These are phyloP conservation scores for Xylogone sp. DNA, from an alignment of 2,329 filamentous ascomycete species.

Conservation along the genomic window DNA sequence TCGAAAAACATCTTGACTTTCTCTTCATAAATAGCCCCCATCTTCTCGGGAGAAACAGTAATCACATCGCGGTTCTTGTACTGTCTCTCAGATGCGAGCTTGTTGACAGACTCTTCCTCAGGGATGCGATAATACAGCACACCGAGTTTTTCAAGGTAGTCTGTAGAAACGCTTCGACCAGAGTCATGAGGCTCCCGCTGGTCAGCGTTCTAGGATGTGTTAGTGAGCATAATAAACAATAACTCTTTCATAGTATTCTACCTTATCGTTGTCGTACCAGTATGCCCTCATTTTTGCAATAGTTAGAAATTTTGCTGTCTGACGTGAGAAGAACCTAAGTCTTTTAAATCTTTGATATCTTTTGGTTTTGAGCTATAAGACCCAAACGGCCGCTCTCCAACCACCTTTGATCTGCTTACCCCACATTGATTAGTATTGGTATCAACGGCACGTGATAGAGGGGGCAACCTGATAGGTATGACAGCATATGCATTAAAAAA, in stretches of 20 bases:
- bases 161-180: constrained; percentile 60
- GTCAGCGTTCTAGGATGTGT: constrained; percentile 64
- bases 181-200: constrained; percentile 90
- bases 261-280: constrained; percentile 64
- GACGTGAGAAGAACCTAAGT: background rate
- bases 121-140: constrained; percentile 74
- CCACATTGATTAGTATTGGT: background rate
- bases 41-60: constrained; percentile 77
- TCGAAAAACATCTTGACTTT: constrained; percentile 93
- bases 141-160: constrained; percentile 69
- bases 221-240: constrained; percentile 1
- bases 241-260: constrained; percentile 30
- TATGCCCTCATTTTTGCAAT: constrained; percentile 60
- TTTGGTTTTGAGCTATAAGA: too few relatives aligned
- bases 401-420: too few relatives aligned
- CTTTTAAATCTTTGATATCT: background rate
- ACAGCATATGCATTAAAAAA: background rate
- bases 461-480: background rate
- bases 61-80: constrained; percentile 97
- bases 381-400: too few relatives aligned
- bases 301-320: background rate
- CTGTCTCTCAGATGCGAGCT: constrained; percentile 67
- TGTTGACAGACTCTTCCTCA: constrained; percentile 63
- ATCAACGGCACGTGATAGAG: background rate
- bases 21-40: constrained; percentile 85